Evolutionary conservation across 495 filamentous ascomycete species (phyloP).

Genomic region (Annulohypoxylon stygium): DNA sequence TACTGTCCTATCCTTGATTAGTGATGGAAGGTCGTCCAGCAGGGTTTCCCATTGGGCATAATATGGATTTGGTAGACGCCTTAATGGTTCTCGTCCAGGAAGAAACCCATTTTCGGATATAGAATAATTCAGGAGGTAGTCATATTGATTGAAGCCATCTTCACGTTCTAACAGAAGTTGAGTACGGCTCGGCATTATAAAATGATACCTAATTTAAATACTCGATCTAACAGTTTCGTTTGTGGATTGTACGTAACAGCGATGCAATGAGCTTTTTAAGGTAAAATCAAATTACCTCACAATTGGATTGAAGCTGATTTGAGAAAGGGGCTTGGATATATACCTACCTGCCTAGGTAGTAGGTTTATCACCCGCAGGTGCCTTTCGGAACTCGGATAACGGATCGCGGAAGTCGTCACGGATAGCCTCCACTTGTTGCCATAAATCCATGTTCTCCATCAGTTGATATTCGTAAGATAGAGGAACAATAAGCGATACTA

Average conservation of each 20-base stretch:
- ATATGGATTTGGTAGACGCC: constrained; percentile 82
- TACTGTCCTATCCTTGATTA: constrained; percentile 82
- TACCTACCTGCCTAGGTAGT: neutral
- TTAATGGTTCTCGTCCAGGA: constrained; percentile 78
- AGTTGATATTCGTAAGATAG: too few species aligned
- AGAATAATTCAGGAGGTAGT: constrained; percentile 32
- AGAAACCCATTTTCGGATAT: constrained; percentile 79
- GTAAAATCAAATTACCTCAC: too few species aligned
- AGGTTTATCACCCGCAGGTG: neutral
- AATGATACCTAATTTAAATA: neutral
- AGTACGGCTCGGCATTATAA: constrained; percentile 34
- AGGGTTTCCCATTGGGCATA: constrained; percentile 91
- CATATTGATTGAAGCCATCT: neutral
- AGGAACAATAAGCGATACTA: too few species aligned
- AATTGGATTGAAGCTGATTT: too few species aligned
- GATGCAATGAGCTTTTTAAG: too few species aligned
- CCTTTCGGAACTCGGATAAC: constrained; percentile 39
- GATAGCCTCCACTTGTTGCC: too few species aligned
- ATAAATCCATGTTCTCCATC: too few species aligned
- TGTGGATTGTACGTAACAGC: neutral
- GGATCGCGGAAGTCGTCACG: constrained; percentile 43
- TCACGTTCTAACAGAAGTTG: constrained; percentile 1
- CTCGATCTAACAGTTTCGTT: neutral
- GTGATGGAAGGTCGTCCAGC: constrained; percentile 79
- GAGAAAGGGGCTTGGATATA: constrained; percentile 16